These are phyloP conservation scores for Salvia rosmarinus DNA, from an alignment of 257 asterid species.

Conservation along the genomic window DNA sequence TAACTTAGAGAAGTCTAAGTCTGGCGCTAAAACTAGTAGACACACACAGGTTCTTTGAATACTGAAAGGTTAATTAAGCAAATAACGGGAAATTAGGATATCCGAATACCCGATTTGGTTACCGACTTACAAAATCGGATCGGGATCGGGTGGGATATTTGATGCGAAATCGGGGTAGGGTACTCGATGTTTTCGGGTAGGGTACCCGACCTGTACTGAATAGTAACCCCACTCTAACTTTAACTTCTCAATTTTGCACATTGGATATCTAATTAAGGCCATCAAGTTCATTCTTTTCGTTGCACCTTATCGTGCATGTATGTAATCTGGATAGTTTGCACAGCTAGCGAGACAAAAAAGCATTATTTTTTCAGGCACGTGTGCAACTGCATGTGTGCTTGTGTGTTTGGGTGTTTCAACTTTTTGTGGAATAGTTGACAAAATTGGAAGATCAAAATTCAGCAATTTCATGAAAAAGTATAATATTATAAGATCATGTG, in stretches of 20 bases:
- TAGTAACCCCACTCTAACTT: too few species aligned
- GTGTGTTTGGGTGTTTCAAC: not conserved
- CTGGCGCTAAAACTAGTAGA: too few species aligned
- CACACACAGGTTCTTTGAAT: too few species aligned
- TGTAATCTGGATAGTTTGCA: not conserved
- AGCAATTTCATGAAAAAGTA: not conserved
- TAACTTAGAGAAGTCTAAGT: too few species aligned
- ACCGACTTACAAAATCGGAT: too few species aligned
- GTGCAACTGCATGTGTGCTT: conserved; percentile 4
- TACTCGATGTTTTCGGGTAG: too few species aligned
- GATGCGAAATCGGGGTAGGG: too few species aligned
- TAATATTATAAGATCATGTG: not conserved
- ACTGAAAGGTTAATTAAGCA: too few species aligned
- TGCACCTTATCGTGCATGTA: conserved; percentile 22
- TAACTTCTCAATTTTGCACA: conserved; percentile 3
- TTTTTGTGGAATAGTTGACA: not conserved
- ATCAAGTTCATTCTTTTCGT: not conserved
- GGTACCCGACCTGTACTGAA: too few species aligned
- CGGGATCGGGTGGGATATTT: too few species aligned
- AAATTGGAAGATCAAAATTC: not conserved
- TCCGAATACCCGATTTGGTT: too few species aligned
- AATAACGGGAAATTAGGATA: too few species aligned
- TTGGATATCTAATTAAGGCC: not conserved
- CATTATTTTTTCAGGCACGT: not conserved
- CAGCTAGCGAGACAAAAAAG: not conserved